Conservation (phyloP, 345 rosid species). For the Raphanus raphanistrum region DNA sequence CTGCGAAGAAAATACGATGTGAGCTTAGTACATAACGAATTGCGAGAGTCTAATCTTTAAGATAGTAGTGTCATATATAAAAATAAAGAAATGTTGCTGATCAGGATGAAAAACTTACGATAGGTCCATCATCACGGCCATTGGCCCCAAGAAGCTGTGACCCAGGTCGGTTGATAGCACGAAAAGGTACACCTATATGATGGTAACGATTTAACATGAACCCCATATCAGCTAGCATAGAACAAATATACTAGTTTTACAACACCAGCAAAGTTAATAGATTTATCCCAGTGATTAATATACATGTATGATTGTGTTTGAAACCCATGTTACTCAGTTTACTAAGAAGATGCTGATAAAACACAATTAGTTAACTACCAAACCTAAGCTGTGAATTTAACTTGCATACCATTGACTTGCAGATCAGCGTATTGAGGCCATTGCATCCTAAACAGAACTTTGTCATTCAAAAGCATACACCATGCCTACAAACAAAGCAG, state of each 20-base stretch:
- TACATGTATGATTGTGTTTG: conserved; percentile 1
- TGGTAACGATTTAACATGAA: conserved; percentile 7
- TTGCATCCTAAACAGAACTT: conserved; percentile 96
- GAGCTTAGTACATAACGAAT: not conserved
- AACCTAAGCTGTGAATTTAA: not conserved
- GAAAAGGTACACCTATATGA: conserved; percentile 60
- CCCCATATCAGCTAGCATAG: conserved; percentile 11
- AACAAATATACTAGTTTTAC: not conserved
- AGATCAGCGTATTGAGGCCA: conserved; percentile 96
- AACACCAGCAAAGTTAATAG: not conserved
- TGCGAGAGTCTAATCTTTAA: not conserved
- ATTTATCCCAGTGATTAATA: not conserved
- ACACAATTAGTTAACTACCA: conserved; percentile 3
- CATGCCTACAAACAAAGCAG: conserved; percentile 59
- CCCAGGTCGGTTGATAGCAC: conserved; percentile 87
- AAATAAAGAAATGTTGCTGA: conserved; percentile 1
- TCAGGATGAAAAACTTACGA: conserved; percentile 55
- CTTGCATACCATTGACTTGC: conserved; percentile 83
- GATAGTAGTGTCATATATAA: not conserved
- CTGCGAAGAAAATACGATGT: conserved; percentile 44
- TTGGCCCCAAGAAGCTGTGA: conserved; percentile 83
- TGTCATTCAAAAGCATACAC: conserved; percentile 99
- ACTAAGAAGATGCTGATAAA: conserved; percentile 5
- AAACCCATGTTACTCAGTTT: not conserved
- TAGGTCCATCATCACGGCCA: conserved; percentile 99